Evolutionary conservation across 2,329 filamentous ascomycete species (phyloP).

Genomic region (Fusarium temperatum): DNA sequence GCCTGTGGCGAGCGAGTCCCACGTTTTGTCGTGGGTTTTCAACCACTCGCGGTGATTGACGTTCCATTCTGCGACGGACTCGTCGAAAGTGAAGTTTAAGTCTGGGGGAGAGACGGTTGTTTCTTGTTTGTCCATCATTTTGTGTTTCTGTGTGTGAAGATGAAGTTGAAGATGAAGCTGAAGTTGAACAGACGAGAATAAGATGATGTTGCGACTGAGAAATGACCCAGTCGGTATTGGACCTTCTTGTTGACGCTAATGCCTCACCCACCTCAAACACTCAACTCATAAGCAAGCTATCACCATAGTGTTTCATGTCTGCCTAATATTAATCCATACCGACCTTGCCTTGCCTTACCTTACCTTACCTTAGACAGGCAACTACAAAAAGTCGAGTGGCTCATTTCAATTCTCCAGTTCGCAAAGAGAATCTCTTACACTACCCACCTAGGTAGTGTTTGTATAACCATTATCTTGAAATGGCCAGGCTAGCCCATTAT

Average conservation of each 20-base stretch:
- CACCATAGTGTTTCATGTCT: background rate
- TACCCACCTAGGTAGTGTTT: background rate
- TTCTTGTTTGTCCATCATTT: slow-evolving; percentile 17
- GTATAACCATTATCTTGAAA: background rate
- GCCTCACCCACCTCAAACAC: background rate
- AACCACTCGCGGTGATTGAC: slow-evolving; percentile 41
- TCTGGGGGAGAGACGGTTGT: background rate
- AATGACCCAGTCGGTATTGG: background rate
- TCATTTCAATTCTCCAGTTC: background rate
- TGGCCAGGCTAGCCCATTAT: background rate
- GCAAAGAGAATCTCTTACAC: background rate
- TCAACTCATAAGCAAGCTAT: background rate
- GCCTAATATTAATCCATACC: background rate
- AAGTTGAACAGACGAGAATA: background rate
- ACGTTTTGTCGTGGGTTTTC: slow-evolving; percentile 35
- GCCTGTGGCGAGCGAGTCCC: slow-evolving; percentile 45
- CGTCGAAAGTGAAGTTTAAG: slow-evolving; percentile 38
- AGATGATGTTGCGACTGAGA: background rate
- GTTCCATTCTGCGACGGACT: slow-evolving; percentile 37
- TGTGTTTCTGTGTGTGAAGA: background rate
- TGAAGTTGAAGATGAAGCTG: background rate
- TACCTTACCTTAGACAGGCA: background rate
- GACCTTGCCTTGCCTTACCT: background rate
- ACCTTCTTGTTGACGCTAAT: slow-evolving; percentile 3
- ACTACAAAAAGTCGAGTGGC: background rate